Evolutionary conservation across 352 stramenopile species (phyloP).

Genomic region (Globisporangium yorkense): DNA sequence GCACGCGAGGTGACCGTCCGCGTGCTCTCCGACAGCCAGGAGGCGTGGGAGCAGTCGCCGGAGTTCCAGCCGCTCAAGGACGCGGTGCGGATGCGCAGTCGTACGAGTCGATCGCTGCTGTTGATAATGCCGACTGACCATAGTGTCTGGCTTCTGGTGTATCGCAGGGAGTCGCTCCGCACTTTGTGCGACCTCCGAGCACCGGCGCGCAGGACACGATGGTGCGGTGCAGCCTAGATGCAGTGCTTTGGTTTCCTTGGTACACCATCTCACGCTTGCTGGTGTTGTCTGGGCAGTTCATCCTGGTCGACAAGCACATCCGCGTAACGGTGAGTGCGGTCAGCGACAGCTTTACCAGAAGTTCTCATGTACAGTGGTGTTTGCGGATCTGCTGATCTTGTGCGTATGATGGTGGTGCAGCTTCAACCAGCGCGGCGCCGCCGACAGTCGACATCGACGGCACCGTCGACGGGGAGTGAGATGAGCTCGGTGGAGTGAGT

Average conservation of each 20-base stretch:
- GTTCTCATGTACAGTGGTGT: no score
- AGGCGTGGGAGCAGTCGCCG: conserved; percentile 2
- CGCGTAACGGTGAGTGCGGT: conserved; percentile 3
- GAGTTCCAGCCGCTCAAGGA: conserved; percentile 10
- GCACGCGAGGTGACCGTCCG: conserved; percentile 4
- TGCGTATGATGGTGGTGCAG: background rate
- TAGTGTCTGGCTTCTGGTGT: background rate
- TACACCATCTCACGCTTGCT: background rate
- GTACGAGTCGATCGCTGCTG: background rate
- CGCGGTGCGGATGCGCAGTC: background rate
- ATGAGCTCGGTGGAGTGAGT: background rate
- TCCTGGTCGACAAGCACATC: conserved; percentile 8
- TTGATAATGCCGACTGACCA: background rate
- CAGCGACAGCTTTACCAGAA: background rate
- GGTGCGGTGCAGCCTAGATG: background rate
- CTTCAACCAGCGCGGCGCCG: conserved; percentile 4
- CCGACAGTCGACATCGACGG: background rate
- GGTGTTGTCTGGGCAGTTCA: background rate
- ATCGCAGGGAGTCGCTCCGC: conserved; percentile 1
- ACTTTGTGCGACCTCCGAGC: conserved; percentile 2
- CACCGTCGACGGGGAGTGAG: background rate
- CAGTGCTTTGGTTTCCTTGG: background rate
- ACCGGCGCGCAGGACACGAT: conserved; percentile 2
- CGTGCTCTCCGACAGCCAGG: conserved; percentile 6
- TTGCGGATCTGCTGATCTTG: background rate